phyloP scores from a whole-genome alignment of 2,329 filamentous ascomycete genomes.

The Calonectria ilicicola region DNA sequence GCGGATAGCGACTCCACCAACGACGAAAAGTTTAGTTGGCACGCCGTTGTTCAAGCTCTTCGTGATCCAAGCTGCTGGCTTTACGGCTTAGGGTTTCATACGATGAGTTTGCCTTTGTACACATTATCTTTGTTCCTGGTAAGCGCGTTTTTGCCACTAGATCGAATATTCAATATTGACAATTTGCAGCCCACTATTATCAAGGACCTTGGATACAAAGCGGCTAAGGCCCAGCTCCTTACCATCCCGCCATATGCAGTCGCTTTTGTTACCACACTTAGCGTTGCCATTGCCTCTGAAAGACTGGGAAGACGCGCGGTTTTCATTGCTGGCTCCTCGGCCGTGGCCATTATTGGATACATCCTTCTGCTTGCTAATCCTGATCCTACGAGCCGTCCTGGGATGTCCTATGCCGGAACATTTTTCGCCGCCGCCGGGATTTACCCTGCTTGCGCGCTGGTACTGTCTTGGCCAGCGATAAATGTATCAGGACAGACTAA shows the following conservation, averaged over 20 bases:
- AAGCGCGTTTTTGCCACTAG: conserved; percentile 27
- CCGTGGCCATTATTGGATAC: conserved; percentile 72
- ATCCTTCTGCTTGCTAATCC: conserved; percentile 67
- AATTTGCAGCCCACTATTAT: conserved; percentile 62
- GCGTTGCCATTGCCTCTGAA: conserved; percentile 71
- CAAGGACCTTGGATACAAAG: conserved; percentile 63
- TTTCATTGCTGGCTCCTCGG: conserved; percentile 71
- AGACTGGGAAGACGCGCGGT: conserved; percentile 66
- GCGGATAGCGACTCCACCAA: conserved; percentile 77
- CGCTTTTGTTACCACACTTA: conserved; percentile 69
- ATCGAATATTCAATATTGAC: background rate
- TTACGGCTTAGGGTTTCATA: conserved; percentile 79
- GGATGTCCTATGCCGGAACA: conserved; percentile 70
- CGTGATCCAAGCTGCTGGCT: conserved; percentile 79
- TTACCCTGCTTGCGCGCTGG: conserved; percentile 73
- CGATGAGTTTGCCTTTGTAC: conserved; percentile 74
- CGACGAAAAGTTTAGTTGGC: conserved; percentile 77
- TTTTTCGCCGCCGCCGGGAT: conserved; percentile 76
- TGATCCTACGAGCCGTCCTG: conserved; percentile 59
- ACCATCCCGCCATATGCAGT: conserved; percentile 75
- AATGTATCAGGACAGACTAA: conserved; percentile 80
- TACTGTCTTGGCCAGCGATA: conserved; percentile 77
- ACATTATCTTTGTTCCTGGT: conserved; percentile 67
- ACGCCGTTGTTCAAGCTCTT: conserved; percentile 71
- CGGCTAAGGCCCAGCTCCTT: conserved; percentile 67